These are phyloP conservation scores for Blepharisma undulans DNA, from an alignment of 169 alveolate genomes.

Conservation along the genomic window DNA sequence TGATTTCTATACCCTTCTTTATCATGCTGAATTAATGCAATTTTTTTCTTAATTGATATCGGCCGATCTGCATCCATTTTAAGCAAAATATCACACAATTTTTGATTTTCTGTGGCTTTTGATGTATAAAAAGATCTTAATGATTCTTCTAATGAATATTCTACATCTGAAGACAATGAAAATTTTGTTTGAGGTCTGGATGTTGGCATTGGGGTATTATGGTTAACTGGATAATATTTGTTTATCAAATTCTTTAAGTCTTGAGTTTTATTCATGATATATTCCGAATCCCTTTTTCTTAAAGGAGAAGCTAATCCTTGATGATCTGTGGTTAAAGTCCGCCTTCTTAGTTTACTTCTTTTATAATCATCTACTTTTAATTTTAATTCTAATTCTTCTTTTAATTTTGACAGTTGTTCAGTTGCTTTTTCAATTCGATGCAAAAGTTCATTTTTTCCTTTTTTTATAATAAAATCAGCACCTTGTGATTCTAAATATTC, in stretches of 20 bases:
- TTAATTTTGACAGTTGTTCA: background rate
- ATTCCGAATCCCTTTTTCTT: background rate
- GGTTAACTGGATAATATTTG: background rate
- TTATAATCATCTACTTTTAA: background rate
- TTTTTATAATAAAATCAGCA: background rate
- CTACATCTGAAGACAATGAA: background rate
- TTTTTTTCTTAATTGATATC: background rate
- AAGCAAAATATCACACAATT: background rate
- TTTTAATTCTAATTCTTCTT: background rate
- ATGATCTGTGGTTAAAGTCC: background rate
- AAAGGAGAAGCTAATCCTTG: background rate
- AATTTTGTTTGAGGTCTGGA: background rate
- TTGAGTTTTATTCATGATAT: background rate
- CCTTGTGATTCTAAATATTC: slow-evolving; percentile 10
- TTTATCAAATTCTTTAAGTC: background rate
- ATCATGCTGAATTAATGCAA: background rate
- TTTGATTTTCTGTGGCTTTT: background rate
- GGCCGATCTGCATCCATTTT: slow-evolving; percentile 21
- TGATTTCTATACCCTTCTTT: background rate
- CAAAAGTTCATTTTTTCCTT: background rate
- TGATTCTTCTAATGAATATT: background rate
- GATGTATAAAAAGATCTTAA: background rate
- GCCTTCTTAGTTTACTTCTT: background rate
- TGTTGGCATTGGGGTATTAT: background rate
- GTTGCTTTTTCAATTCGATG: slow-evolving; percentile 18